Percentiles rank a stretch among this genome's conserved stretches.
Conservation (phyloP, 2,329 filamentous ascomycete species). For the Septoria linicola region DNA sequence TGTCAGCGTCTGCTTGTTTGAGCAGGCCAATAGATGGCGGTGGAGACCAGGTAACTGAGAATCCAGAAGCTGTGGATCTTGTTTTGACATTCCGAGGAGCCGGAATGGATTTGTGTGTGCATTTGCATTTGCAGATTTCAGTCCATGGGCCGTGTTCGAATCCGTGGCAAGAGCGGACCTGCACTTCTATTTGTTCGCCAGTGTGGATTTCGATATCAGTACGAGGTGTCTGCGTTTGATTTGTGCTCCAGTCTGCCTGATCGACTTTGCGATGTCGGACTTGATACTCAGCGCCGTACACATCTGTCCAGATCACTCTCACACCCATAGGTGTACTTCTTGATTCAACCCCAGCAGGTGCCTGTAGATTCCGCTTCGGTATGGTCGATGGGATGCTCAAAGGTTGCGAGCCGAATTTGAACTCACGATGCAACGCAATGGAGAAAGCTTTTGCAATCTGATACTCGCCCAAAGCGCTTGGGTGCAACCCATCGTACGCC, state of each 20-base stretch:
- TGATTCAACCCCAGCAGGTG: conserved; percentile 7
- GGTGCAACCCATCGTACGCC: conserved; percentile 32
- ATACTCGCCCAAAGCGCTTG: conserved; percentile 44
- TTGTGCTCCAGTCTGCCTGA: neutral
- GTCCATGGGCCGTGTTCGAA: conserved; percentile 20
- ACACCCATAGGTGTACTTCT: conserved; percentile 20
- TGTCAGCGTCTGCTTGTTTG: neutral
- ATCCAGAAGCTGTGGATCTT: conserved; percentile 13
- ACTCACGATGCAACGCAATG: conserved; percentile 12
- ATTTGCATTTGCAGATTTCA: neutral
- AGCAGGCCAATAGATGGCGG: neutral
- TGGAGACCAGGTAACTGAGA: conserved; percentile 14
- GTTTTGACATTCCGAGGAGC: conserved; percentile 10
- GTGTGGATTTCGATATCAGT: conserved; percentile 14
- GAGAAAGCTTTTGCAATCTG: conserved; percentile 47
- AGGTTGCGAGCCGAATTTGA: conserved; percentile 8
- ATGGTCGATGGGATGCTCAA: conserved; percentile 13
- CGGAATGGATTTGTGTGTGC: neutral
- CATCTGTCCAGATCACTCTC: conserved; percentile 19
- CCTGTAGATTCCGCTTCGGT: conserved; percentile 11
- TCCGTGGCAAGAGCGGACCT: conserved; percentile 19
- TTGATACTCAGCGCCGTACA: conserved; percentile 25
- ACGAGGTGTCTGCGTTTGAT: conserved; percentile 4
- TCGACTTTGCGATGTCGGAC: conserved; percentile 13
- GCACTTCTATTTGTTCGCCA: conserved; percentile 14